These are phyloP conservation scores for Hanseniaspora valbyensis DNA, from an alignment of 805 yeast species.

Conservation along the genomic window DNA sequence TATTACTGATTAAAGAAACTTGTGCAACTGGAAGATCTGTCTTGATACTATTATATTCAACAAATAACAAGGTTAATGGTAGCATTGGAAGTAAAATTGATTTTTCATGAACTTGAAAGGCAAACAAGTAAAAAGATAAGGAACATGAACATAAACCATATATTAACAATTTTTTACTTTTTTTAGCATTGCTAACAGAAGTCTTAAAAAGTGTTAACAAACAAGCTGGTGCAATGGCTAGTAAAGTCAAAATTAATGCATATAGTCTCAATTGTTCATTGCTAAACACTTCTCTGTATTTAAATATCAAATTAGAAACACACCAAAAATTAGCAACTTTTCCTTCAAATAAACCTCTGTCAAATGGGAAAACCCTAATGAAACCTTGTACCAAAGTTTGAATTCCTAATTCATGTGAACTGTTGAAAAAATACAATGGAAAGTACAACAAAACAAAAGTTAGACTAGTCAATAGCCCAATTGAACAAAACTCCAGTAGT, in stretches of 20 bases:
- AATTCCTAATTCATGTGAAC: conserved; percentile 23
- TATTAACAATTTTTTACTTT: conserved; percentile 38
- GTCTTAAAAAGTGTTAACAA: conserved; percentile 42
- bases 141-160: conserved; percentile 78
- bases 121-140: conserved; percentile 77
- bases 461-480: conserved; percentile 52
- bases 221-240: conserved; percentile 48
- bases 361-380: conserved; percentile 84
- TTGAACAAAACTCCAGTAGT: conserved; percentile 45
- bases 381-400: conserved; percentile 35
- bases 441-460: conserved; percentile 42
- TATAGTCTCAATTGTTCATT: conserved; percentile 47
- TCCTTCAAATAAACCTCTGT: conserved; percentile 90
- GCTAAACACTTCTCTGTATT: conserved; percentile 49
- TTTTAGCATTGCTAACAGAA: background rate
- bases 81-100: conserved; percentile 76
- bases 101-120: conserved; percentile 95
- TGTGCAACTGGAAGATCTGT: background rate
- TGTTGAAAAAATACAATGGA: conserved; percentile 48
- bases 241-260: conserved; percentile 45
- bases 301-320: conserved; percentile 68
- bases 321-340: conserved; percentile 98
- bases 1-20: background rate
- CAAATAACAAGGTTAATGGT: conserved; percentile 59
- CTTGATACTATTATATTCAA: background rate